Evolutionary conservation across 2,329 filamentous ascomycete genomes (phyloP), one percentile per base, ranked within the genome.

Genomic region (Colletotrichum musae): DNA sequence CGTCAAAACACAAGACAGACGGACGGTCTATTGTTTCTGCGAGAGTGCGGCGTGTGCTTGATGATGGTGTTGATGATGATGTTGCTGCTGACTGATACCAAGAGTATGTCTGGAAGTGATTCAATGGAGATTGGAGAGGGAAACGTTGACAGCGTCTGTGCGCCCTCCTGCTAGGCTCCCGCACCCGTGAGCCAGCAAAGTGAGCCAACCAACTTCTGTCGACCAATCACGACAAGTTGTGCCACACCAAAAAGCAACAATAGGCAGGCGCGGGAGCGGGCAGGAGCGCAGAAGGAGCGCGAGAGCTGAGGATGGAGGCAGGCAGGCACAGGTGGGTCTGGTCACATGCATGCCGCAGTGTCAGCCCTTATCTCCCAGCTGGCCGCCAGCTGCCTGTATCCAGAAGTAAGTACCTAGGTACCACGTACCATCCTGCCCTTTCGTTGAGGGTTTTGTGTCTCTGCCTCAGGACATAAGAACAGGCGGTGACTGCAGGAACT

Each of bases 401-500:
- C 7, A 43, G 39, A 12, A 9, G 39, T 43, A 43, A 12, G 39
- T 43, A 43, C 6, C 39, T 13, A 12, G 10, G 45, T 26, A 32
- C 50, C 28, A 6, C 6, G 10, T 21, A 15, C 12, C 4, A 15
- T 47, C 6, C n/a, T 47, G 6, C 43, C n/a, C 21, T 4, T 24
- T 24, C 21, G 28, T 32, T 9, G 28, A 32, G 28, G 7, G 32
- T 50, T 24, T n/a, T 10, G 7, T 36, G 9, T 36, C 32, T 36
- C 32, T 36, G 60, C 60, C 65, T 68, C 60, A 68, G 65, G 65
- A 28, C 9, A 26, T 6, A 13, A 13, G 32, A 53, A 59, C 60
- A 66, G 56, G 66, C 66, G 66, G 66, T 69, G 32, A 36, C 66
- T 66, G 66, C 56, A 69, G 62, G 26, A 66, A 51, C 62, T 57